A percentile compares a stretch with the other conserved stretches of the same genome.
Evolutionary conservation across 305 asterid genomes (phyloP).

Genomic region (Fraxinus xanthoxyloides): DNA sequence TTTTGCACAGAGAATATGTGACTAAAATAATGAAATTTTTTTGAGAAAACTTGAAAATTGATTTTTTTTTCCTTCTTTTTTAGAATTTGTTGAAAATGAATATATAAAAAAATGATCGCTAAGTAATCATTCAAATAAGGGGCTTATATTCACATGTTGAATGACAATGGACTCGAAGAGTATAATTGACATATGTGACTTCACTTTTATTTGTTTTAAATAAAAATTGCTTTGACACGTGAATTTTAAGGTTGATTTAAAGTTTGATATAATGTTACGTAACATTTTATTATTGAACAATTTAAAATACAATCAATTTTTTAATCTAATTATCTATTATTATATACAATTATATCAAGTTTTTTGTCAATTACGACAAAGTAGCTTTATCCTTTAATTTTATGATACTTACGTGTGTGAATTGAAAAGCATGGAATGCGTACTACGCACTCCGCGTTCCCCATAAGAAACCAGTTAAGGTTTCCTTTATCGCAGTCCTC

Average conservation of each 20-base stretch:
- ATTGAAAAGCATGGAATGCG: constrained; percentile 40
- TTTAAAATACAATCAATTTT: too few relatives aligned
- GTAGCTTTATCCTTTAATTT: not conserved
- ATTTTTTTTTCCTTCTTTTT: too few relatives aligned
- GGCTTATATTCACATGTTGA: not conserved
- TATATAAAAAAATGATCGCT: not conserved
- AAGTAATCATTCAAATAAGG: not conserved
- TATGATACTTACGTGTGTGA: constrained; percentile 28
- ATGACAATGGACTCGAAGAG: not conserved
- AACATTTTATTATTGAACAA: too few relatives aligned
- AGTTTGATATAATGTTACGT: not conserved
- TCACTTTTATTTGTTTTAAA: not conserved
- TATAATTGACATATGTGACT: not conserved
- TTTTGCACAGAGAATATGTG: not conserved
- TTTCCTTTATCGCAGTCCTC: not conserved
- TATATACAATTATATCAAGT: too few relatives aligned
- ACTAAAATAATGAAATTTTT: too few relatives aligned
- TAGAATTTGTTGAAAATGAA: too few relatives aligned
- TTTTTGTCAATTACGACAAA: not conserved
- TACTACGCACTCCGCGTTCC: constrained; percentile 51
- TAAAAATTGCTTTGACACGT: not conserved
- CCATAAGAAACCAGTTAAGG: constrained; percentile 33
- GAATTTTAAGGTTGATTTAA: not conserved
- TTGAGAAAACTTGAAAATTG: not conserved
- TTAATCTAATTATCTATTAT: too few relatives aligned